Evolutionary conservation across 139 green algal species (phyloP), one percentile per base, ranked within the genome.

Genomic region (Chlorella sp.): DNA sequence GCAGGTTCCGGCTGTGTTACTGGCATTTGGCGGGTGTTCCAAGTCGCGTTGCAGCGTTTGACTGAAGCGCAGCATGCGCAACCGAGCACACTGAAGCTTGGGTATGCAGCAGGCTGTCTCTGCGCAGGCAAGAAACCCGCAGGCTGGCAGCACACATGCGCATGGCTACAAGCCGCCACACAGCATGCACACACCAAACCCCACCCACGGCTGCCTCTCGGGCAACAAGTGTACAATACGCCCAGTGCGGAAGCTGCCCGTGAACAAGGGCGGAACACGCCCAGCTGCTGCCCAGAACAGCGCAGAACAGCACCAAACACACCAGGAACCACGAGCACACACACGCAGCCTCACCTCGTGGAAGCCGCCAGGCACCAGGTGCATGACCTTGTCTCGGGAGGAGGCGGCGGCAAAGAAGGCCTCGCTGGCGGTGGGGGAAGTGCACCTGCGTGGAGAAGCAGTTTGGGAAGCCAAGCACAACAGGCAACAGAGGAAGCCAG

Each of bases 331-430:
- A 9, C 6, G 1, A 22, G 36, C 2, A 7, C 0, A 74, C 5
- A 3, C 3, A 9, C 26, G 7, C 40, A 43, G 26, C 1, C 76
- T 26, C 68, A 92, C 62, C 86, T 93, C 90, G 69, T 93, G 90
- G 73, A 85, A 93, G 4, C 87, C 90, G n/a, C 83, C 86, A 13
- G 67, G 20, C 26, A 91, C 48, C n/a, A 83, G 17, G 54, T 81
- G 22, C 43, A 84, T 46, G 0, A 54, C 80, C 77, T 83, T 88
- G 69, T 88, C 86, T 2, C 28, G 9, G 60, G 36, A 80, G 41
- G 34, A 24, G 26, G 60, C 80, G 9, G 64, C 75, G n/a, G 76
- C 78, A 30, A 84, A 74, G 41, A 88, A 88, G 8, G 38, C 43
- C 68, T 76, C 77, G 43, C 56, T 86, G 36, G 75, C 64, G 2